Conservation (phyloP, 192 early-diverging fungal genomes). For the Thoreauomyces humboldtii region DNA sequence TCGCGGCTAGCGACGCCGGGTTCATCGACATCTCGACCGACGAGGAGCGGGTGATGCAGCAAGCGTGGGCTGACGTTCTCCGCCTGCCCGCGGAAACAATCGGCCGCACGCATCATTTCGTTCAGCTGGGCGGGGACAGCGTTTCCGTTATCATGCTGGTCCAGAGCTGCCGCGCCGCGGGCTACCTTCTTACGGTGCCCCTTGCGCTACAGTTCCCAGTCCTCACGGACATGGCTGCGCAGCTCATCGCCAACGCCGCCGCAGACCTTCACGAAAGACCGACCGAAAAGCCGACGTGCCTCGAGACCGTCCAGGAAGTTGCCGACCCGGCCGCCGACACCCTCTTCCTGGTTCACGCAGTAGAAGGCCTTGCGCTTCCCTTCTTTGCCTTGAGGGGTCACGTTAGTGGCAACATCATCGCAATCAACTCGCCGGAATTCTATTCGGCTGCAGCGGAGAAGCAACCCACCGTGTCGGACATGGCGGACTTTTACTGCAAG, state of each 20-base stretch:
- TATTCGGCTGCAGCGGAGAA: too few relatives aligned
- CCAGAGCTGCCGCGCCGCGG: neutral
- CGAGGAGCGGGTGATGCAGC: too few relatives aligned
- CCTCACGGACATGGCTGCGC: neutral
- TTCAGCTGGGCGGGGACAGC: neutral
- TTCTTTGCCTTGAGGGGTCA: too few relatives aligned
- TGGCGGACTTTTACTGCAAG: too few relatives aligned
- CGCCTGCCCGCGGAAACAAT: neutral
- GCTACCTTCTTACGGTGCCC: neutral
- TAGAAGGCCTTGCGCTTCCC: too few relatives aligned
- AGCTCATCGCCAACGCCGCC: neutral
- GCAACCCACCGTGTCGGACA: too few relatives aligned
- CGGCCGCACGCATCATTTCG: neutral
- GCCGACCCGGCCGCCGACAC: neutral
- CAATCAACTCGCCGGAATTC: too few relatives aligned
- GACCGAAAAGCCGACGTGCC: neutral
- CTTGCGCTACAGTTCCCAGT: neutral
- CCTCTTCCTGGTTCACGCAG: neutral
- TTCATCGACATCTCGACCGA: too few relatives aligned
- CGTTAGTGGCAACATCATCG: too few relatives aligned
- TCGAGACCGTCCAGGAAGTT: neutral
- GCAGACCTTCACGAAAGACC: too few relatives aligned
- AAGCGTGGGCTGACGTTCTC: too few relatives aligned
- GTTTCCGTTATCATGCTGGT: neutral
- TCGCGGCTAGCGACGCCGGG: too few relatives aligned